Conservation (phyloP, 2,329 filamentous ascomycete species). For the Aphanoascus verrucosus region DNA sequence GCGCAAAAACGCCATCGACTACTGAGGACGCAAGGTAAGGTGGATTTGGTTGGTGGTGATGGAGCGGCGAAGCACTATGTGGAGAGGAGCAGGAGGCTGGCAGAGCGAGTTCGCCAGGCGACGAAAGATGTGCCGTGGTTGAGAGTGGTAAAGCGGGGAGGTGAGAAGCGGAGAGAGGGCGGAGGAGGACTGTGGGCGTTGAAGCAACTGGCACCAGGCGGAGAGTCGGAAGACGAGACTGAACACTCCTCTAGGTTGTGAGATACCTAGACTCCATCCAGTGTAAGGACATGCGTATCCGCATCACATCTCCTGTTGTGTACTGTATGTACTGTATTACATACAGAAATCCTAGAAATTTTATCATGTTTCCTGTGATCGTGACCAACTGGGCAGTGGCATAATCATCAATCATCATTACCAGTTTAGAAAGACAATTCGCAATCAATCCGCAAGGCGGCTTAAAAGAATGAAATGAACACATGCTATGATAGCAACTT, state of each 20-base stretch:
- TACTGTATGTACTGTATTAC: no score
- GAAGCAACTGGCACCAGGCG: constrained; percentile 29
- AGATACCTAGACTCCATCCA: constrained; percentile 10
- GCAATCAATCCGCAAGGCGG: no score
- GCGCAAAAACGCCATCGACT: constrained; percentile 27
- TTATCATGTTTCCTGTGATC: no score
- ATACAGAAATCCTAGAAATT: no score
- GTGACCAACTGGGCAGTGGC: no score
- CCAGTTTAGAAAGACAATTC: no score
- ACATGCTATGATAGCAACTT: no score
- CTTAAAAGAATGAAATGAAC: no score
- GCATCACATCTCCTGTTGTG: no score
- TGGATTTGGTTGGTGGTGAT: constrained; percentile 10
- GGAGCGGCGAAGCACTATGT: background rate
- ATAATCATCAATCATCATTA: no score
- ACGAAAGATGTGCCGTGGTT: constrained; percentile 33
- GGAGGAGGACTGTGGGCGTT: constrained; percentile 29
- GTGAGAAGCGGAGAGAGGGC: background rate
- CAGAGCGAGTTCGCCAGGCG: constrained; percentile 26
- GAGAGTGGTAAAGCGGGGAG: constrained; percentile 23
- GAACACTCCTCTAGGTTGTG: constrained; percentile 18
- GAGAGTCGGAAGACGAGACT: constrained; percentile 25
- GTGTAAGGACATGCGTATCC: background rate
- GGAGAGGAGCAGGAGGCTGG: constrained; percentile 1
- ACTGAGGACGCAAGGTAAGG: constrained; percentile 19